A percentile compares a stretch with the other conserved stretches of the same genome.
These are phyloP conservation scores for Proteromonas lacertae DNA, from an alignment of 352 stramenopile genomes.

Conservation along the genomic window DNA sequence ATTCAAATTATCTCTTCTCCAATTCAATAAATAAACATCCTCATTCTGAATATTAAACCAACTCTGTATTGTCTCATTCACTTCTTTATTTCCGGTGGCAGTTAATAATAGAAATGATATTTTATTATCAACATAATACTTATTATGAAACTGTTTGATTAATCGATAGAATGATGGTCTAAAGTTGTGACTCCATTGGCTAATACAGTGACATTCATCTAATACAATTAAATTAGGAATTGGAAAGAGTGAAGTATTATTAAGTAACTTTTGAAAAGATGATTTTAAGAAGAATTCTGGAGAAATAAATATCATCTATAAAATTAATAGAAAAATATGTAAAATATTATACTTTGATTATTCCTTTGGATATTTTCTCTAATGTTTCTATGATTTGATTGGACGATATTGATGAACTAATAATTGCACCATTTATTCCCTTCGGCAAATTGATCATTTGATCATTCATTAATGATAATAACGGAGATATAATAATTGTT, in stretches of 20 bases:
- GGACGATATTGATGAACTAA: background rate
- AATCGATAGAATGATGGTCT: background rate
- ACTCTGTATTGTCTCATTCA: background rate
- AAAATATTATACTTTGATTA: background rate
- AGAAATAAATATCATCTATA: background rate
- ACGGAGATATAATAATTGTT: background rate
- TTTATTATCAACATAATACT: background rate
- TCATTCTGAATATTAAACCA: background rate
- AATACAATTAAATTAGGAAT: background rate
- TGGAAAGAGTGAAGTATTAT: no score
- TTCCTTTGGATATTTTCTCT: background rate
- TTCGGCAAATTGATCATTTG: no score
- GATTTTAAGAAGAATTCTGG: background rate
- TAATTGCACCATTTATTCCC: background rate
- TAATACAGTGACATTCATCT: conserved; percentile 2
- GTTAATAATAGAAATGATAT: background rate
- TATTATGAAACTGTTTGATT: background rate
- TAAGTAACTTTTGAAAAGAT: background rate
- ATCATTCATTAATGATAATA: conserved; percentile 1
- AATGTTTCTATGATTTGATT: background rate
- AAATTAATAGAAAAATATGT: background rate
- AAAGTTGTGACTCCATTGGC: background rate
- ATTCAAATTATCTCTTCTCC: background rate
- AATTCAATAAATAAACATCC: background rate
- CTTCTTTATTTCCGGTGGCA: background rate